Evolutionary conservation across 2,329 filamentous ascomycete genomes (phyloP), one percentile per base, ranked within the genome.

Genomic region (Colletotrichum cordylinicola): DNA sequence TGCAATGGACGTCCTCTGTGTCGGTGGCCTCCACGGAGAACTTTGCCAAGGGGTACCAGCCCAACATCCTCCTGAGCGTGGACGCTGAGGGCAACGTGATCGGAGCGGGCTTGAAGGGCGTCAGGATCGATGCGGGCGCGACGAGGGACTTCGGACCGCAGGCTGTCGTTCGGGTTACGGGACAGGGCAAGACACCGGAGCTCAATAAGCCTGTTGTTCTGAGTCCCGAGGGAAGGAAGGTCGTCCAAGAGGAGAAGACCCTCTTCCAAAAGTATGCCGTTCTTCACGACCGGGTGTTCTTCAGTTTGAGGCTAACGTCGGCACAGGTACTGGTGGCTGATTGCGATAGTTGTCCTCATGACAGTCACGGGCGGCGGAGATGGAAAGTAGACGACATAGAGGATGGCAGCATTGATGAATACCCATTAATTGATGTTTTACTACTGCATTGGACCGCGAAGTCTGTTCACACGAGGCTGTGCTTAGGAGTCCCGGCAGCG

Each of bases 121-220:
- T 91, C 24, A 82, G 82, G 78, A 90, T 93, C 72, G 92, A 93
- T 81, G 92, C 92, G 13, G 92, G 92, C 3, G 87, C 90, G 79
- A 93, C 92, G 79, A 87, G 92, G 78, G 91, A 93, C 81, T 93
- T 93, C 84, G 91, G 91, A 0, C 91, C 92, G 60, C 87, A 91
- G 85, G 90, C 89, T 9, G 82, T 88, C 68, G 84, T 94, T 64
- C 80, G 89, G 60, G 83, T 86, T 29, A 85, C 88, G 56, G 83
- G 80, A 61, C 84, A 82, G 72, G 92, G 91, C 2, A 88, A 87
- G 82, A 87, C 89, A 81, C 91, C 91, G 3, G 88, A 88, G 78
- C 84, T 94, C 80, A 93, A 93, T 80, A 91, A 90, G 84, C 92
- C 92, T 4, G 87, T 94, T 48, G 89, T 93, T 64, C 83, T 94